Conservation (phyloP, 331 rosid genomes). For the Quercus tomentella region DNA sequence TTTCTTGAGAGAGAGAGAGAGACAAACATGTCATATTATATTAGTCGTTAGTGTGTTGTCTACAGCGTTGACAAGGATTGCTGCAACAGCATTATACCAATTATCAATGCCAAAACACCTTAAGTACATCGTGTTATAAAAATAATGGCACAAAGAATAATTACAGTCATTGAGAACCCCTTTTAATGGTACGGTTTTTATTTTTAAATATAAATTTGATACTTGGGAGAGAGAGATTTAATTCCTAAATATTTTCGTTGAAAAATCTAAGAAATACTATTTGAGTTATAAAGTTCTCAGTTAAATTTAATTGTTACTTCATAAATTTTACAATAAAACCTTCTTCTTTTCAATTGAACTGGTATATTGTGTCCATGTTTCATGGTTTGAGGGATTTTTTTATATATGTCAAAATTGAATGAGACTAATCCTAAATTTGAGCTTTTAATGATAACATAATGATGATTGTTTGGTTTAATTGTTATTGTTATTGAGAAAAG, state of each 20-base stretch:
- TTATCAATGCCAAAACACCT: neutral
- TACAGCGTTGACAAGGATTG: neutral
- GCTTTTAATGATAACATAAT: no score
- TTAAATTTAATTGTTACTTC: neutral
- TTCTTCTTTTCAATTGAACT: neutral
- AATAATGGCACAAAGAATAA: neutral
- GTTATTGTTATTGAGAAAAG: no score
- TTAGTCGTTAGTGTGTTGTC: neutral
- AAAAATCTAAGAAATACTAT: no score
- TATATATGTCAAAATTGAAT: no score
- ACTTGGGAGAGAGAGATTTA: no score
- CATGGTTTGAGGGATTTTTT: neutral
- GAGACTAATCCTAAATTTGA: no score
- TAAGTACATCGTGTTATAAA: neutral
- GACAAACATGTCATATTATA: neutral
- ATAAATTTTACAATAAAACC: neutral
- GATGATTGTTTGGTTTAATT: no score
- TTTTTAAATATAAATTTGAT: no score
- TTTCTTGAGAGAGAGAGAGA: neutral
- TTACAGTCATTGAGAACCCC: neutral
- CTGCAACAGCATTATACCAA: constrained; percentile 11
- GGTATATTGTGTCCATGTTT: neutral
- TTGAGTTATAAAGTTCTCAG: no score
- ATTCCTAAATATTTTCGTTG: no score
- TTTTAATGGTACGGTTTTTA: neutral